Evolutionary conservation across 768 basidiomycete species (phyloP), one percentile per base, ranked within the genome.

Genomic region (Boletellus ananas): DNA sequence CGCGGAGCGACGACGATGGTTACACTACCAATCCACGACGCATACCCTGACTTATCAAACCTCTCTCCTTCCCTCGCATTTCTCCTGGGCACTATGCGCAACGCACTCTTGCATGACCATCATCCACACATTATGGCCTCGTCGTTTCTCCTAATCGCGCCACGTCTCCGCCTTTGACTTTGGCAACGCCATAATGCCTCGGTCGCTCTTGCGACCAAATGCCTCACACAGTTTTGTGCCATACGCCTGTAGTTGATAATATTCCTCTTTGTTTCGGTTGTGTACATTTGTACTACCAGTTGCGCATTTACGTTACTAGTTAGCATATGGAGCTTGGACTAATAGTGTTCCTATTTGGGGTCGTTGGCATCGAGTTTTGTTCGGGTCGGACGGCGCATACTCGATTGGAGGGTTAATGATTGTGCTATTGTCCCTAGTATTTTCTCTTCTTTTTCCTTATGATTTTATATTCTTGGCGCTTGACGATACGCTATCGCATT

Each of bases 41-140:
- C 58, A 68, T 68, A 68, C 66, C 66, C 64, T 68, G 69, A 70
- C 54, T 70, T 68, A 70, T 69, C 63, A 46, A 8, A 31, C 43
- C 39, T 50, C 46, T 39, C 45, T 47, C 39, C 43, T 11, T 45
- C 45, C 45, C 54, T 50, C 47, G 54, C 64, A 65, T 57, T 57
- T 57, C 49, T 51, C 52, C 39, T 52, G 51, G 34, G 23, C 57
- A 66, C 53, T 46, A 54, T 42, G 48, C 58, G 65, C 55, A 34
- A 52, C 52, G 37, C 63, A 65, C 58, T 40, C 51, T 49, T 21
- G 43, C 57, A 70, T 56, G 46, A 59, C 56, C 55, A 67, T 48
- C 62, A 58, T 55, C 52, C 49, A 43, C 62, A 60, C 61, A 43
- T 59, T 55, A 70, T 59, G 37, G 59, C 66, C 55, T 57, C 46